A percentile compares a stretch with the other conserved stretches of the same genome.
Conservation (phyloP, 768 basidiomycete genomes). For the Tulasnella sp. region DNA sequence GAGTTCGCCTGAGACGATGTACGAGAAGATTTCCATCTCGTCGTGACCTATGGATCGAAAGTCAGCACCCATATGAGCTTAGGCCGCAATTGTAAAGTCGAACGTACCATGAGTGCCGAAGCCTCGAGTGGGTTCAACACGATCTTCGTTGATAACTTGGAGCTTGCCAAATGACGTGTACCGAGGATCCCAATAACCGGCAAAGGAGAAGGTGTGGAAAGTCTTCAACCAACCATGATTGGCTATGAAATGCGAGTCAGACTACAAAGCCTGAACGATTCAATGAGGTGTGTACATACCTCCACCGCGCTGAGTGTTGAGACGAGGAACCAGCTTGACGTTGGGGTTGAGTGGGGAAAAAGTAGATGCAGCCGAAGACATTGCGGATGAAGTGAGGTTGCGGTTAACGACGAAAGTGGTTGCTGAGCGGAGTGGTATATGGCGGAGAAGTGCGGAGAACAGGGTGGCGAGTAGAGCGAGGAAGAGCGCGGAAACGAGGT, state of each 20-base stretch:
- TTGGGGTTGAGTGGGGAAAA: slow-evolving; percentile 24
- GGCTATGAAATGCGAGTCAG: slow-evolving; percentile 62
- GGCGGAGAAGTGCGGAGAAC: slow-evolving; percentile 21
- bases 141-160: slow-evolving; percentile 90
- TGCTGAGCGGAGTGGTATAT: slow-evolving; percentile 1
- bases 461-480: slow-evolving; percentile 14
- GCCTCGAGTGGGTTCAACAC: slow-evolving; percentile 69
- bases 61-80: neutral
- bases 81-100: neutral
- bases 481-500: neutral
- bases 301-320: slow-evolving; percentile 25
- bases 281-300: neutral
- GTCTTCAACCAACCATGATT: slow-evolving; percentile 86
- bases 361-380: neutral
- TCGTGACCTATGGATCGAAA: slow-evolving; percentile 46
- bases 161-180: slow-evolving; percentile 67
- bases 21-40: slow-evolving; percentile 90
- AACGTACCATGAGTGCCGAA: slow-evolving; percentile 67
- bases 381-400: neutral
- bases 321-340: slow-evolving; percentile 27
- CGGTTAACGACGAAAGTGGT: neutral
- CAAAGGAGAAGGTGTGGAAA: slow-evolving; percentile 80
- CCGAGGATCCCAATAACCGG: slow-evolving; percentile 59
- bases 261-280: slow-evolving; percentile 42
- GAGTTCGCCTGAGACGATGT: slow-evolving; percentile 71